Base-by-base conservation (phyloP, 2,329 filamentous ascomycete genomes). In the Colletotrichum lindemuthianum region DNA sequence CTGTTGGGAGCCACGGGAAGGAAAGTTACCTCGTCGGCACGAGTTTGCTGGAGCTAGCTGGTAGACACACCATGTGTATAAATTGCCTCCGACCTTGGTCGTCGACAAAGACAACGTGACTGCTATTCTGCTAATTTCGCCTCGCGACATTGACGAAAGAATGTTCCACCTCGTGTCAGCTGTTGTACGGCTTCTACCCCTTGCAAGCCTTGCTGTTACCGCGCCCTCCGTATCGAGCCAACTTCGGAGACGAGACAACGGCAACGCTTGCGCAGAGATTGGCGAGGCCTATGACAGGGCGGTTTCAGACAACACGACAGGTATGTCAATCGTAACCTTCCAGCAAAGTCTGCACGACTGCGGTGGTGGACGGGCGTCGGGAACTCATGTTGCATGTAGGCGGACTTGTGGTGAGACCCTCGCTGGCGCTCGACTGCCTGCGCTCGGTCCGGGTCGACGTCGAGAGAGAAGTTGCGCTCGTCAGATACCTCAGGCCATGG, bases 401-500 rank as follows among this genome's bases (percentile, higher is more conserved):
- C 8, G 12, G 24, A 40, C 24, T 50, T n/a, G 39, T 50, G n/a
- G 66, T 67, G 41, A 64, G 44, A 24, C 70, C 69, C 7, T 70
- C 67, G 1, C 10, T 65, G 4, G 69, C 68, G 8, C 66, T 65
- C 48, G 59, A 43, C 12, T 71, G 69, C 43, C 57, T 70, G 32
- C 53, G 58, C 36, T 69, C 69, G 13, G 44, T 71, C 10, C 59
- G 65, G 11, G 45, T 69, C 6, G 66, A 69, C 12, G 50, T 58
- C 4, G 63, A 65, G 8, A 58, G 49, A 8, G 57, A 70, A 12
- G 15, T 53, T 4, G 61, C 55, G 2, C 51, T 71, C 7, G 40
- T 71, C 13, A 43, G 57, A 32, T 71, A 68, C 45, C 34, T 71
- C 2, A 13, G 50, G 6, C 70, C 70, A 5, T 69, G 58, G 36